Evolutionary conservation across 2,329 filamentous ascomycete species (phyloP).

Genomic region (Pleurostoma richardsiae): DNA sequence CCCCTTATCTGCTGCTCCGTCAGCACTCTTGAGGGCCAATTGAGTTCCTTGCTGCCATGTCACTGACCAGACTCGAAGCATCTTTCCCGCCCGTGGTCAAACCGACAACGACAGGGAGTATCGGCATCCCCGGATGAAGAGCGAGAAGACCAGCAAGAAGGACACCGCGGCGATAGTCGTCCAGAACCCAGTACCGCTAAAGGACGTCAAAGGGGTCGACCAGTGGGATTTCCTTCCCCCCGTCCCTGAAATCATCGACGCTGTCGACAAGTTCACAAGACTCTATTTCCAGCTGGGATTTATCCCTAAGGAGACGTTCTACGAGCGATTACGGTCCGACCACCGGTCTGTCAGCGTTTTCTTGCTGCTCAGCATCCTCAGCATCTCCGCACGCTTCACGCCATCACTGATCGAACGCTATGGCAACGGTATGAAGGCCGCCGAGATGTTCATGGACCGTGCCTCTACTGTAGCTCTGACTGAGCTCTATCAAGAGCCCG

Average conservation of each 20-base stretch:
- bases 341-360: slow-evolving; percentile 47
- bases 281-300: slow-evolving; percentile 58
- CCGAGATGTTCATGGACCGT: slow-evolving; percentile 48
- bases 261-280: slow-evolving; percentile 45
- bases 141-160: slow-evolving; percentile 37
- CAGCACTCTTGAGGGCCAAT: too few relatives aligned
- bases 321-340: slow-evolving; percentile 38
- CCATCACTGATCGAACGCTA: slow-evolving; percentile 40
- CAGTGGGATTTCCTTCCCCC: slow-evolving; percentile 47
- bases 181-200: slow-evolving; percentile 7
- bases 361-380: slow-evolving; percentile 48
- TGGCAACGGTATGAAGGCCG: slow-evolving; percentile 44
- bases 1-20: too few relatives aligned
- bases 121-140: slow-evolving; percentile 47
- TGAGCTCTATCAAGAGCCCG: slow-evolving; percentile 48
- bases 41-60: too few relatives aligned
- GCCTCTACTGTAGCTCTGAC: slow-evolving; percentile 40
- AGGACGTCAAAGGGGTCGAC: slow-evolving; percentile 22
- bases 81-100: slow-evolving; percentile 48
- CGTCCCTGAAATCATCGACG: slow-evolving; percentile 43
- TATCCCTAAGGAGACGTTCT: slow-evolving; percentile 48
- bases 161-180: slow-evolving; percentile 22
- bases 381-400: slow-evolving; percentile 51
- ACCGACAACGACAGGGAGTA: slow-evolving; percentile 50
- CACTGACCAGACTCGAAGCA: slow-evolving; percentile 21